phyloP scores from a whole-genome alignment of 257 asterid species.

The Fraxinus anomala region DNA sequence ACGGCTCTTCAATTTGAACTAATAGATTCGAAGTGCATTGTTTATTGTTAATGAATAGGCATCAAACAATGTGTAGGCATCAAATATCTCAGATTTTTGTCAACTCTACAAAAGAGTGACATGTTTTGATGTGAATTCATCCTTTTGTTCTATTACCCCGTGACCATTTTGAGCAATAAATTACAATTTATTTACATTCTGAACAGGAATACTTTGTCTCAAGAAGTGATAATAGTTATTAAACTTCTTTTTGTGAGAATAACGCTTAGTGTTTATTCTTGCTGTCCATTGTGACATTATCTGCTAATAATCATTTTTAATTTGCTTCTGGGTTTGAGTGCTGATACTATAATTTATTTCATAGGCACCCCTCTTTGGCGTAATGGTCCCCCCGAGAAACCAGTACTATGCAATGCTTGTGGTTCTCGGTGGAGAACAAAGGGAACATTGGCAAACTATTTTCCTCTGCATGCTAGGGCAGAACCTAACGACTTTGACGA shows the following conservation, averaged over 20 bases:
- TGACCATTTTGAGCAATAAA: background rate
- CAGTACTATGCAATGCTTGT: conserved; percentile 97
- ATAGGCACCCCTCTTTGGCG: conserved; percentile 99
- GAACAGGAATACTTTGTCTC: background rate
- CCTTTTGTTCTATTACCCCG: background rate
- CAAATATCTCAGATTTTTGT: background rate
- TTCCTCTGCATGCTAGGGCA: conserved; percentile 89
- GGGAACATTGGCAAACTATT: conserved; percentile 85
- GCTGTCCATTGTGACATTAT: background rate
- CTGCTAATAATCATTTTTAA: background rate
- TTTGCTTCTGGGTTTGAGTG: background rate
- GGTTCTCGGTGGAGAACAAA: conserved; percentile 99
- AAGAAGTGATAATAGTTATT: conserved; percentile 14
- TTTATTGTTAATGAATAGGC: conserved; percentile 33
- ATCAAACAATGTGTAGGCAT: conserved; percentile 39
- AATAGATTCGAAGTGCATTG: background rate
- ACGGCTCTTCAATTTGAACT: conserved; percentile 6
- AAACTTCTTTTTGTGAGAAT: background rate
- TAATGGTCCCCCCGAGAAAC: conserved; percentile 98
- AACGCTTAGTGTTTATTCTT: background rate
- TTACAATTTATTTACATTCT: background rate
- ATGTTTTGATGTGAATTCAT: background rate
- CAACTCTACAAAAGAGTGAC: background rate
- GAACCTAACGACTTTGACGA: conserved; percentile 79
- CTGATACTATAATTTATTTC: conserved; percentile 19